Evolutionary conservation across 2,329 filamentous ascomycete species (phyloP), one percentile per base, ranked within the genome.

Genomic region (Exophiala calicioides): DNA sequence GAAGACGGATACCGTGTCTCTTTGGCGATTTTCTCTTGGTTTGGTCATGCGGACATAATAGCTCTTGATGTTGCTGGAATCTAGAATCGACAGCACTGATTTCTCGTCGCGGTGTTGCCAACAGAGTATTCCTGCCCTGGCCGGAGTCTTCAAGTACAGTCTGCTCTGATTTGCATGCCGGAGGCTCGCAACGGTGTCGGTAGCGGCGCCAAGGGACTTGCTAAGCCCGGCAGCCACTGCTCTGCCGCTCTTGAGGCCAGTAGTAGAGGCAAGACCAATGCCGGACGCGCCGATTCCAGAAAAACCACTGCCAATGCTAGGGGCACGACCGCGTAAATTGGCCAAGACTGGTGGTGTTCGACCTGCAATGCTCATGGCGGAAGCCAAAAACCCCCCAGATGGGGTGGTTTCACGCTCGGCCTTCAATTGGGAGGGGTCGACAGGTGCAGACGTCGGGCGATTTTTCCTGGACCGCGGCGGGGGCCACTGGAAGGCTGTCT

Each of bases 401-500:
- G 69, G 67, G 13, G 67, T 66, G 27, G 79, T 74, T 44, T 70
- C 49, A 16, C 47, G 36, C 67, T 69, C 27, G 61, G 60, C 40
- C 67, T 70, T 50, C 16, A 35, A 19, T 36, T 60, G 59, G 4
- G 66, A 56, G 33, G 66, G 63, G 15, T 62, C 62, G 7, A 62
- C 38, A 19, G 63, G 57, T 5, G 51, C 53, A 33, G 57, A 58
- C 16, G 39, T 48, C 24, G 72, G 69, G 34, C 72, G 71, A 31
- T 82, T 60, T 36, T 69, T 68, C 44, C 50, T 55, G 15, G 30
- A 26, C 16, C 71, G 69, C 51, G 71, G 84, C 18, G 90, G 88
- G 30, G 90, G 90, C 90, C 90, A 95, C 56, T 86, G 82, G 59
- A 90, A 91, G 3, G 88, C 88, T 53, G 82, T 86, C 34, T 81